These are phyloP conservation scores for Coemansia sp. DNA, from an alignment of 192 early-diverging fungal species.

Conservation along the genomic window DNA sequence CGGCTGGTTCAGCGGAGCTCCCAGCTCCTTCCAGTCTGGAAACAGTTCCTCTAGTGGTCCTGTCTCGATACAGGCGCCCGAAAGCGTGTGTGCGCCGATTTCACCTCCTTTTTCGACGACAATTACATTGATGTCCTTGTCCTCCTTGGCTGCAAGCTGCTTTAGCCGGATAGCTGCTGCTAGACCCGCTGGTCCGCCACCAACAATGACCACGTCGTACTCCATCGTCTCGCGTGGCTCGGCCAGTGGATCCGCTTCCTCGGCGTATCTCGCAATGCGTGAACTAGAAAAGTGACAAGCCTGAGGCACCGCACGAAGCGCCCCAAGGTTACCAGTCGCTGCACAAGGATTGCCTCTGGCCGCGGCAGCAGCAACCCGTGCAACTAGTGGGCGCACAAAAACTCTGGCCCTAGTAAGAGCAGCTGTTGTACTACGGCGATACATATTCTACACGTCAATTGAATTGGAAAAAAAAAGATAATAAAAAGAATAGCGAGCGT, in stretches of 20 bases:
- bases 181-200: slow-evolving; percentile 92
- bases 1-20: slow-evolving; percentile 89
- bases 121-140: slow-evolving; percentile 85
- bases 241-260: slow-evolving; percentile 55
- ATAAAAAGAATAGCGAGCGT: background rate
- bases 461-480: background rate
- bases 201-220: slow-evolving; percentile 95
- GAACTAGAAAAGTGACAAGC: slow-evolving; percentile 11
- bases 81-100: slow-evolving; percentile 93
- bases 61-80: slow-evolving; percentile 94
- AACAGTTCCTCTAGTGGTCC: slow-evolving; percentile 93
- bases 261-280: slow-evolving; percentile 20
- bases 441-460: slow-evolving; percentile 1
- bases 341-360: background rate
- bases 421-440: background rate
- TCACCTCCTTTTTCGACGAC: slow-evolving; percentile 94
- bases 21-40: slow-evolving; percentile 96
- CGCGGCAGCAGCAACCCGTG: background rate
- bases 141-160: slow-evolving; percentile 83
- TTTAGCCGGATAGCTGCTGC: slow-evolving; percentile 92
- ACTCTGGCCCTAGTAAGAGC: slow-evolving; percentile 2
- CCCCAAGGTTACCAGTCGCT: background rate
- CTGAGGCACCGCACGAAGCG: background rate
- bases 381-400: background rate
- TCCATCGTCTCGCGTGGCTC: slow-evolving; percentile 78